These are phyloP conservation scores for Oleoguttula mirabilis DNA, from an alignment of 495 filamentous ascomycete genomes.

Conservation along the genomic window DNA sequence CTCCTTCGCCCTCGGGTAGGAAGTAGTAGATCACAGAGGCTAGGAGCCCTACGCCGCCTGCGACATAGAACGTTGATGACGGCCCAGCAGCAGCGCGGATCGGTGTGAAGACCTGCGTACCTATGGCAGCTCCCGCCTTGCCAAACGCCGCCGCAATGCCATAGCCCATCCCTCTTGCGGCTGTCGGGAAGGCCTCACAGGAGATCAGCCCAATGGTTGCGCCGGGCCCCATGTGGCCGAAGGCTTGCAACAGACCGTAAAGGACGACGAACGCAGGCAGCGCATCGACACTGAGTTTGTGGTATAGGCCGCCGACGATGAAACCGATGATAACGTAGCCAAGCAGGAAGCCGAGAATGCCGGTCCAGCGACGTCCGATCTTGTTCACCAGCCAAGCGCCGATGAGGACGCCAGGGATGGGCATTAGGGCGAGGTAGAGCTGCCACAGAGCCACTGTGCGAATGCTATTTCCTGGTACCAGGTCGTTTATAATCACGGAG, in stretches of 20 bases:
- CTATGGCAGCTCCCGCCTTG: constrained; percentile 42
- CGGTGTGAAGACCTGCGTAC: constrained; percentile 40
- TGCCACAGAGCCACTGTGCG: constrained; percentile 37
- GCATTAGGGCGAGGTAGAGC: constrained; percentile 36
- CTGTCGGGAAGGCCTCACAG: constrained; percentile 40
- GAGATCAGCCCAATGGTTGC: constrained; percentile 41
- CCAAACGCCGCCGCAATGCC: constrained; percentile 43
- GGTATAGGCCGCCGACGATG: constrained; percentile 39
- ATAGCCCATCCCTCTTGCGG: constrained; percentile 40
- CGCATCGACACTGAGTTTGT: constrained; percentile 38
- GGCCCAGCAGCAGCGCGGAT: too few species aligned
- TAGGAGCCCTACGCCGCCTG: too few species aligned
- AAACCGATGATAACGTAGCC: constrained; percentile 42
- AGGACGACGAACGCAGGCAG: constrained; percentile 42
- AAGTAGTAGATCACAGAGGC: too few species aligned
- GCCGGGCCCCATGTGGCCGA: constrained; percentile 41
- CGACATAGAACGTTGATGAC: too few species aligned
- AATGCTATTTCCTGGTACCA: not conserved
- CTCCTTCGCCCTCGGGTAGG: too few species aligned
- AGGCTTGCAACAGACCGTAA: constrained; percentile 42
- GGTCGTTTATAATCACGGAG: constrained; percentile 20
- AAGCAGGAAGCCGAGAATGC: constrained; percentile 44
- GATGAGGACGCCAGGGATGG: constrained; percentile 40
- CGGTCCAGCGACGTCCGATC: constrained; percentile 39
- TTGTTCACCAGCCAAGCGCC: constrained; percentile 37